phyloP scores from a whole-genome alignment of 2,329 filamentous ascomycete species.

The Calonectria leucothoes region DNA sequence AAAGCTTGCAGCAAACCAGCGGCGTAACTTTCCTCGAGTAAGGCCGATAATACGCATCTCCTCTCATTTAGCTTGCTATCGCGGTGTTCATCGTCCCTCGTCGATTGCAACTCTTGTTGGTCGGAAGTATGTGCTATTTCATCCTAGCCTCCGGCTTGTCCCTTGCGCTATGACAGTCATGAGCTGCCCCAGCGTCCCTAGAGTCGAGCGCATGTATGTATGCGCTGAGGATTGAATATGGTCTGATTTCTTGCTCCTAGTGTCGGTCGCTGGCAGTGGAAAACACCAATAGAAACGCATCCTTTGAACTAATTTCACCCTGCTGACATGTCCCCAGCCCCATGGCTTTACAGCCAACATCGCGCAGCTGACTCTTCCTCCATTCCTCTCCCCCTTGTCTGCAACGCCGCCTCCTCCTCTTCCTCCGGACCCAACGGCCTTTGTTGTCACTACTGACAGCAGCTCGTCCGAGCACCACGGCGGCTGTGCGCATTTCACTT shows the following conservation, averaged over 20 bases:
- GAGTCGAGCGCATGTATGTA: neutral
- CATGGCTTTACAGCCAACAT: neutral
- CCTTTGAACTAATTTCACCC: neutral
- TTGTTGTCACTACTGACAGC: neutral
- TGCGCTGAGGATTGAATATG: neutral
- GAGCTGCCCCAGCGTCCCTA: neutral
- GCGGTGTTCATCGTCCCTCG: too few species aligned
- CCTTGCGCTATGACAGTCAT: neutral
- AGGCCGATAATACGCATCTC: neutral
- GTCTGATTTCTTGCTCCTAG: neutral
- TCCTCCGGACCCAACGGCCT: neutral
- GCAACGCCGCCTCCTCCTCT: neutral
- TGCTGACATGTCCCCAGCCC: neutral
- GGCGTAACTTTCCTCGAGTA: neutral
- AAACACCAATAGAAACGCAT: neutral
- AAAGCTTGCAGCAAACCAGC: neutral
- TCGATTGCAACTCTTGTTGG: too few species aligned
- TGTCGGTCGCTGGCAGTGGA: neutral
- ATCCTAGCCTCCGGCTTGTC: neutral
- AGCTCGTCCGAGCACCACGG: neutral
- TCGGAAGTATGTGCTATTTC: neutral
- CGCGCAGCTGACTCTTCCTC: neutral
- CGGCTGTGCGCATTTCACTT: neutral
- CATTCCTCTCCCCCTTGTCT: neutral
- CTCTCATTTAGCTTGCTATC: neutral